Evolutionary conservation across 23 red algal genomes (phyloP), one percentile per base, ranked within the genome.

Genomic region (Agarophyton chilense): DNA sequence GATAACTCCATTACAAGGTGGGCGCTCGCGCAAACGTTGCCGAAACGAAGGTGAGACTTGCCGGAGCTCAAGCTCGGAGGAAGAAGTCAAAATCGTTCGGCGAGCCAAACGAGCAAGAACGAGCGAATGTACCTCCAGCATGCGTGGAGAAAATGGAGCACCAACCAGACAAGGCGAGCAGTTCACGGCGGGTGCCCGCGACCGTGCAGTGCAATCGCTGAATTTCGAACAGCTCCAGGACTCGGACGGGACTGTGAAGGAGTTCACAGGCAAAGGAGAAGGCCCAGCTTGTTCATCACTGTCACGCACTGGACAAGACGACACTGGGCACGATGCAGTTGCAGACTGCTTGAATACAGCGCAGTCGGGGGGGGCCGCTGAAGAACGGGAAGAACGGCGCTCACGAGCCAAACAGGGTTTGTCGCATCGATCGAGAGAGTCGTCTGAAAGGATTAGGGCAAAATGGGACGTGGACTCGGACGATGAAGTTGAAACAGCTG

Each of bases 391-490:
- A 54, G n/a, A n/a, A n/a, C n/a, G n/a, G n/a, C n/a, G n/a, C n/a
- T n/a, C n/a, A n/a, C n/a, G 17, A 14, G 51, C 51, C 35, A 43
- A 47, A 18, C 52, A 36, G 26, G 58, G 10, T 47, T 10, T 43
- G 14, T 83, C 39, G 24, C 10, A 1, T 22, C 44, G 47, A 21
- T 57, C 53, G 13, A 25, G 24, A 13, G 61, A 24, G 26, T 66
- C 61, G 24, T 33, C 5, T 4, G 9, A 26, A 24, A 66, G 24
- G 4, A 9, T 32, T 4, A 32, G 24, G 4, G 1, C 29, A 11
- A 10, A 3, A 9, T 66, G 61, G 61, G 61, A 66, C 61, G 11
- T 66, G 61, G 61, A 79, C 2, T 79, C 53, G 40, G 75, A 52
- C 25, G 42, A 38, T 47, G 49, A 52, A 25, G 49, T 24, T 47